A percentile compares a stretch with the other conserved stretches of the same genome.
These are phyloP conservation scores for Cymbidium sinense DNA, from an alignment of 106 monocot genomes.

Conservation along the genomic window DNA sequence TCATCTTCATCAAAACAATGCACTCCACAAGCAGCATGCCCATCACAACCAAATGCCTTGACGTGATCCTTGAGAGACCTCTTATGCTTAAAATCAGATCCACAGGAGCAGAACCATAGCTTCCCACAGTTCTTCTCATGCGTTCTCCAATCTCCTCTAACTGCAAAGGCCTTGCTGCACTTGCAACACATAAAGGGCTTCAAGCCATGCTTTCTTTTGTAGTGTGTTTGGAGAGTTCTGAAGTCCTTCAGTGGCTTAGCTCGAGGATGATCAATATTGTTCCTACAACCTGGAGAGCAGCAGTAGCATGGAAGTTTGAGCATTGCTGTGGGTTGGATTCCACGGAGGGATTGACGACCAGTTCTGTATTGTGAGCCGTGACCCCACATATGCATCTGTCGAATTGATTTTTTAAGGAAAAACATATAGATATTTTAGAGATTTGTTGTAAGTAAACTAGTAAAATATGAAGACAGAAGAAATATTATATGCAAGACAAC, in stretches of 20 bases:
- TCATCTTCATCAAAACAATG: slow-evolving; percentile 45
- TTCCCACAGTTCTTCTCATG: slow-evolving; percentile 74
- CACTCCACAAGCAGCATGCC: slow-evolving; percentile 43
- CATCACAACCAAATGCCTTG: slow-evolving; percentile 41
- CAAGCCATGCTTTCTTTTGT: slow-evolving; percentile 64
- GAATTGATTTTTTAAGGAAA: too few species aligned
- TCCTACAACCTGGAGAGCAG: slow-evolving; percentile 57
- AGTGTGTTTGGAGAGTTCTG: slow-evolving; percentile 65
- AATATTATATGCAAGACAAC: too few species aligned
- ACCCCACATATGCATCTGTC: slow-evolving; percentile 67
- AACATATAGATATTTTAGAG: too few species aligned
- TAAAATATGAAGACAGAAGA: too few species aligned
- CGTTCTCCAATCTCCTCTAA: slow-evolving; percentile 60
- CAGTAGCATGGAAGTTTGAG: slow-evolving; percentile 60
- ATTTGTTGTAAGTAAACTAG: too few species aligned
- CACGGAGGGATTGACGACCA: slow-evolving; percentile 51
- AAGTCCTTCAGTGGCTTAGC: slow-evolving; percentile 62
- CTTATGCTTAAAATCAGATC: slow-evolving; percentile 73
- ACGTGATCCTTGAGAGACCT: slow-evolving; percentile 57
- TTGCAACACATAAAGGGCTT: slow-evolving; percentile 68
- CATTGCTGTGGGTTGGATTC: slow-evolving; percentile 70
- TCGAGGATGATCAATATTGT: slow-evolving; percentile 63
- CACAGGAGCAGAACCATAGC: slow-evolving; percentile 58
- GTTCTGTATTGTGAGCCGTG: slow-evolving; percentile 67
- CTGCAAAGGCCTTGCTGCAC: slow-evolving; percentile 66